Base-by-base conservation (phyloP, 176 grass and related monocot genomes). In the Oryza punctata region DNA sequence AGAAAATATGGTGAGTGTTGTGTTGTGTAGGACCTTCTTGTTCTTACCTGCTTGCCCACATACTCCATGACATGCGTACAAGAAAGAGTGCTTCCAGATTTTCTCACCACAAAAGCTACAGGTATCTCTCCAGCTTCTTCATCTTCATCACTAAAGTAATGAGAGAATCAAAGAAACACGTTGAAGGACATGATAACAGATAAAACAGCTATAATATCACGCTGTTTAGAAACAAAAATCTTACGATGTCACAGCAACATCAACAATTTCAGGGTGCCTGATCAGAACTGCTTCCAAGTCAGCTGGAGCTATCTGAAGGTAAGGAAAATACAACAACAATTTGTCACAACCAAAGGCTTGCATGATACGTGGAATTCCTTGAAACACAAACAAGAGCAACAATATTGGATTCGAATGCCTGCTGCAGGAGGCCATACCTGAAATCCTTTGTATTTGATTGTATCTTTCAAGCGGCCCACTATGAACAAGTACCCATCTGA, bases 401-500 rank as follows among this genome's bases (percentile, higher is more conserved):
- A 16, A 4, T 1, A 49, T 45, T 72, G 26, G 16, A 50, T 44
- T 70, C 52, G n/a, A 79, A 24, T 25, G 41, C 29, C 69, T 63
- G 43, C 59, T 78, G 64, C 54, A 79, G 44, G 12, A 82, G 85
- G 66, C 21, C 72, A 23, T 89, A 98, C 93, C 91, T 95, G 96
- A 98, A 91, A 98, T 63, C 93, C 93, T 84, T 98, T 98, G 79
- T 98, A 95, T 60, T 98, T 98, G 67, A 98, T 95, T 47, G 88
- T 91, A 44, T 98, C 96, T 87, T 98, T 98, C 85, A 93, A 80
- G 38, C 96, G 90, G 79, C 85, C 92, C 77, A 91, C 77, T 78
- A 98, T 90, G 81, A 90, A 91, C 72, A 98, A 71, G 69, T 85
- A 91, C 45, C 95, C 92, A 79, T 98, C 92, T 54, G 83, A 75